Percentiles rank a stretch among this genome's conserved stretches.
Evolutionary conservation across 2,329 filamentous ascomycete species (phyloP).

Genomic region (Thermochaetoides dissita): DNA sequence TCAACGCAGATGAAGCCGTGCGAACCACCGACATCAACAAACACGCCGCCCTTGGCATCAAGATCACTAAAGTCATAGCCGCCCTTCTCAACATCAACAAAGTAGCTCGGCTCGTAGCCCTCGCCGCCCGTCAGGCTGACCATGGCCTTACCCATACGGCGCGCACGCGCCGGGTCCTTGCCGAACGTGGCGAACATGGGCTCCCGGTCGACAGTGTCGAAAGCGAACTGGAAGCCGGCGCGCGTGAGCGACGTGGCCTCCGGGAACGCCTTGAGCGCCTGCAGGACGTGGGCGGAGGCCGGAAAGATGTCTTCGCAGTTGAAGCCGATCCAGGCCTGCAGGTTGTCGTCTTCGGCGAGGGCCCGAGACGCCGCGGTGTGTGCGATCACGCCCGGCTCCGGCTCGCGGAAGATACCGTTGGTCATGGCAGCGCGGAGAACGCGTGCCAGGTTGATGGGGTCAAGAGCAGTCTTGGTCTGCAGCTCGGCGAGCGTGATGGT

Average conservation of each 20-base stretch:
- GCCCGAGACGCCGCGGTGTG: constrained; percentile 41
- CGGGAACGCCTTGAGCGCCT: constrained; percentile 30
- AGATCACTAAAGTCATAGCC: constrained; percentile 39
- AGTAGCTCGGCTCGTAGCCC: constrained; percentile 39
- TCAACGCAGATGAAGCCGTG: constrained; percentile 44
- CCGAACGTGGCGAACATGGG: constrained; percentile 41
- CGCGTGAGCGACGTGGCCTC: constrained; percentile 33
- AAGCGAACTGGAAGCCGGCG: constrained; percentile 38
- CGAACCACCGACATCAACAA: constrained; percentile 47
- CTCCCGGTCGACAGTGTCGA: constrained; percentile 34
- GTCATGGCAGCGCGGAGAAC: constrained; percentile 44
- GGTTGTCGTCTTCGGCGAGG: constrained; percentile 32
- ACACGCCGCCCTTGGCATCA: constrained; percentile 28
- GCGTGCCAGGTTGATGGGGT: constrained; percentile 35
- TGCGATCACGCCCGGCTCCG: constrained; percentile 32
- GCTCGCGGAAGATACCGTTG: constrained; percentile 40
- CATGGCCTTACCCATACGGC: constrained; percentile 42
- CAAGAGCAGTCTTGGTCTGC: constrained; percentile 29
- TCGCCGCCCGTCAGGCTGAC: constrained; percentile 38
- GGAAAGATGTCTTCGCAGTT: constrained; percentile 40
- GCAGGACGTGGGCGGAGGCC: constrained; percentile 31
- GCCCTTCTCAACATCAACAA: constrained; percentile 26
- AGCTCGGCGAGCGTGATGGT: constrained; percentile 33
- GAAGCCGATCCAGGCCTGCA: constrained; percentile 42
- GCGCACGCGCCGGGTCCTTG: constrained; percentile 31